Base-by-base conservation (phyloP, 2,329 filamentous ascomycete genomes). In the Phaeosphaeria sp. region DNA sequence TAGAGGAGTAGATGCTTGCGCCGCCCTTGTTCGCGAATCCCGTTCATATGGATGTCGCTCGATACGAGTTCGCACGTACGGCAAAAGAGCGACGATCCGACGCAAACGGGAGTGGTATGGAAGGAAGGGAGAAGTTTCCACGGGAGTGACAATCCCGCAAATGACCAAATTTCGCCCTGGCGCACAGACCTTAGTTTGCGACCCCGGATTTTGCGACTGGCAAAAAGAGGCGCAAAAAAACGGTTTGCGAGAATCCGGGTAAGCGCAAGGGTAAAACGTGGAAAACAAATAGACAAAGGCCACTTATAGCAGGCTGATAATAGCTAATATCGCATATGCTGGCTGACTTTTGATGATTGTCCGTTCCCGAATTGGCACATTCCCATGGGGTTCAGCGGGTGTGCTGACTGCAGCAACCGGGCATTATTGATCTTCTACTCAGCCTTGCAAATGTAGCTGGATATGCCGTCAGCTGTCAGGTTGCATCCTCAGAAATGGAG, bases 321-420 rank as follows among this genome's bases (percentile, higher is more conserved):
- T 66, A 59, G 54, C 47, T 49, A 47, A 21, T 22, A 49, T 46
- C 22, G 46, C 50, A 49, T 56, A 36, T 54, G 54, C 42, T 47
- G 50, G 47, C 50, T 54, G 59, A 46, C 10, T 43, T 52, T 54
- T 50, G 48, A 30, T 48, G 21, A 50, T 39, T 27, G 25, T 22
- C n/a, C 22, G n/a, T 41, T 33, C 52, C 22, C 18, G 46, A 39
- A 25, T 43, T 36, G 30, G 30, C 30, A 36, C 30, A 36, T 36
- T 36, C 30, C 30, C 30, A 36, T 36, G 30, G 30, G 7, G 13
- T 15, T 11, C 9, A 6, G 30, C 30, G 30, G 62, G 60, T 68
- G 63, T 69, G 71, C 71, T 74, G 67, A 74, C 71, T 65, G 69
- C 67, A 69, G 58, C 51, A 60, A 62, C 57, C 60, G 58, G 54